Evolutionary conservation across 352 stramenopile species (phyloP), one percentile per base, ranked within the genome.

Genomic region (Elongisporangium anandrum): DNA sequence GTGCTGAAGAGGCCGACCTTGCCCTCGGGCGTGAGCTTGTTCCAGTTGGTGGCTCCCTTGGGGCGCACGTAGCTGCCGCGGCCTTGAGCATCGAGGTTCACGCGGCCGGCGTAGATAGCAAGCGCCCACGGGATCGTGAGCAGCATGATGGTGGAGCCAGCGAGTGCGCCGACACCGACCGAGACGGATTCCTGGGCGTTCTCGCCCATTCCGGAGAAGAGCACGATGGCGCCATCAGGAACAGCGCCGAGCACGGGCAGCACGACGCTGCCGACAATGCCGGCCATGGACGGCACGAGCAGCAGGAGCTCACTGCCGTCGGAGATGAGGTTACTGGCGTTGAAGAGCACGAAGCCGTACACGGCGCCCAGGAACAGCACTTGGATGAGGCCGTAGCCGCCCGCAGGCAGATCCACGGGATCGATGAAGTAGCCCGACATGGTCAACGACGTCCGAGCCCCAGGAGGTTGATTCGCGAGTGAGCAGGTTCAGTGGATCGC

Each of bases 61-160:
- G 82, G 83, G 10, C 80, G 77, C 47, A 88, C 68, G 63, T 97
- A 97, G 62, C 88, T 94, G 58, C 86, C 89, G 50, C 82, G 73
- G 16, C 88, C 93, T 26, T 94, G 73, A 22, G 79, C 74, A 61
- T 97, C 87, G 51, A 99, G 87, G 80, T 98, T 94, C 23, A 99
- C 97, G 52, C 96, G 92, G 4, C 97, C 97, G 16, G 84, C 90
- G 57, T 92, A 95, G 22, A 99, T 70, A 57, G 87, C 95, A 21
- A 99, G 75, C 23, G 83, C 94, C 93, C 95, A 99, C 19, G 97
- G 97, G 48, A 99, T 96, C n/a, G 97, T 99, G 59, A 99, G 80
- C 61, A 99, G 80, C 95, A 99, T 99, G 69, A 99, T 99, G n/a
- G 97, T 99, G 39, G 91, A 98, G 55, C 97, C 97, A 1, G 97